Evolutionary conservation across 164 flowering plant genomes (phyloP).

Genomic region (Vitis cinerea): DNA sequence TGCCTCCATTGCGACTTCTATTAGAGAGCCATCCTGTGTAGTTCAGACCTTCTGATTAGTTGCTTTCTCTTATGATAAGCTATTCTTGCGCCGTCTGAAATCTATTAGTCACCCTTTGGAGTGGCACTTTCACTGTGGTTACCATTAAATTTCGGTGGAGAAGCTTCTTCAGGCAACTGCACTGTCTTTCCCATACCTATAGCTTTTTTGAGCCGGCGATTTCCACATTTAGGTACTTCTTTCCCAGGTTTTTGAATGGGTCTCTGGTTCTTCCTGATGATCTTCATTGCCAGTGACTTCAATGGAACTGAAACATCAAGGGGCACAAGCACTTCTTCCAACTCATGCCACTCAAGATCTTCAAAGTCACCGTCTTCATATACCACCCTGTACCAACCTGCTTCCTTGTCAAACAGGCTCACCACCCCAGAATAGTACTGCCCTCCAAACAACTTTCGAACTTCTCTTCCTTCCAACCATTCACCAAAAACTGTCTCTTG

Average conservation of each 20-base stretch:
- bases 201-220: background rate
- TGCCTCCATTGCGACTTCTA: no score
- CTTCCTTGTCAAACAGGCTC: conserved; percentile 56
- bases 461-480: conserved; percentile 83
- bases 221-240: background rate
- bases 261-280: conserved; percentile 44
- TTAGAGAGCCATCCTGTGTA: no score
- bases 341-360: conserved; percentile 84
- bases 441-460: conserved; percentile 59
- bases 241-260: conserved; percentile 15
- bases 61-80: no score
- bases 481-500: conserved; percentile 43
- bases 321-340: conserved; percentile 62
- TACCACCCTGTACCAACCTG: conserved; percentile 80
- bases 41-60: no score
- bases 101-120: background rate
- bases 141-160: background rate
- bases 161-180: conserved; percentile 4
- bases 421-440: conserved; percentile 56
- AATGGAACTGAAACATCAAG: conserved; percentile 65
- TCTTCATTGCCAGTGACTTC: conserved; percentile 52
- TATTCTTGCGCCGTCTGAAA: no score
- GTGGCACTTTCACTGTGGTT: background rate
- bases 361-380: conserved; percentile 91
- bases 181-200: conserved; percentile 9